These are phyloP conservation scores for Comarum palustre DNA, from an alignment of 306 rosid genomes.

Conservation along the genomic window DNA sequence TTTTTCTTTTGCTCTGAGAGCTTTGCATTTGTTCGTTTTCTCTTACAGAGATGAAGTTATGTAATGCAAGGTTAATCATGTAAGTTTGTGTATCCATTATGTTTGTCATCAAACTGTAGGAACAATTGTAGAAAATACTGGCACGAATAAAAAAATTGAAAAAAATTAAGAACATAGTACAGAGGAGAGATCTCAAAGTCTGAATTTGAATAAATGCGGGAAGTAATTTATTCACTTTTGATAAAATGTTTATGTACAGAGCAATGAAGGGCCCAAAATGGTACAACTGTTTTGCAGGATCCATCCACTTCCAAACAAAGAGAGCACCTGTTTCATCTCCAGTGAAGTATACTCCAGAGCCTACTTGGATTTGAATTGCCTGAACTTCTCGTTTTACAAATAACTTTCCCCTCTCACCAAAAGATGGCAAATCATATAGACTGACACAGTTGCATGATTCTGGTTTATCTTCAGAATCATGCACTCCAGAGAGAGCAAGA, in stretches of 20 bases:
- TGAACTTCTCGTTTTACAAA: not conserved
- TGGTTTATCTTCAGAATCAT: not conserved
- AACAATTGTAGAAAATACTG: not conserved
- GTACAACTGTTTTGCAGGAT: too few species aligned
- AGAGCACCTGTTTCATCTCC: constrained; percentile 38
- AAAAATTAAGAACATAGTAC: not conserved
- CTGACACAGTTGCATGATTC: not conserved
- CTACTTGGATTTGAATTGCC: constrained; percentile 16
- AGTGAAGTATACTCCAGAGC: constrained; percentile 36
- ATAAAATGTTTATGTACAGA: not conserved
- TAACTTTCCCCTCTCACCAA: not conserved
- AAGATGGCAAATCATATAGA: not conserved
- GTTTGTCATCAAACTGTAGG: not conserved
- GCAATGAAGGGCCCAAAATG: too few species aligned
- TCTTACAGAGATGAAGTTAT: too few species aligned
- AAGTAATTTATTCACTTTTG: too few species aligned
- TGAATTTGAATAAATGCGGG: not conserved
- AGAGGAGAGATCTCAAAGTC: not conserved
- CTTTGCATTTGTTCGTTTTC: too few species aligned
- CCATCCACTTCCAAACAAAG: constrained; percentile 33
- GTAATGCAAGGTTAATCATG: not conserved
- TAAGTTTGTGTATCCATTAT: not conserved
- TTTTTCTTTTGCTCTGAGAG: too few species aligned
- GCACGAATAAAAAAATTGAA: not conserved
- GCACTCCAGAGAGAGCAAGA: not conserved